Conservation (phyloP, 768 basidiomycete species). For the Agaricus bisporus region DNA sequence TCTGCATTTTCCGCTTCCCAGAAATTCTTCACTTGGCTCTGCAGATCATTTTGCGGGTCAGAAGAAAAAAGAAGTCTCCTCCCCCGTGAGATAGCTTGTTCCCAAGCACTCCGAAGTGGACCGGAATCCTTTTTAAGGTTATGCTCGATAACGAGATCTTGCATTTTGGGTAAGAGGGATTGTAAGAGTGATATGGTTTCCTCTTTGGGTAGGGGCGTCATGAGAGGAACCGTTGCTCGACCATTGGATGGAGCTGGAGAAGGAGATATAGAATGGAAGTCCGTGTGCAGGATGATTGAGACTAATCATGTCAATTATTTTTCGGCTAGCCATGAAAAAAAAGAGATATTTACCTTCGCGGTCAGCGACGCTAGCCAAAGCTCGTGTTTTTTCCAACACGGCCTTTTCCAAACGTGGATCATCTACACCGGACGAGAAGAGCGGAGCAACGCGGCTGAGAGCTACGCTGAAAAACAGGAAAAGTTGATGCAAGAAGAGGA, state of each 20-base stretch:
- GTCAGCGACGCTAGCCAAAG: slow-evolving; percentile 39
- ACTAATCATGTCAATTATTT: slow-evolving; percentile 24
- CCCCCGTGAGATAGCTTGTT: slow-evolving; percentile 27
- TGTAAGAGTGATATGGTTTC: slow-evolving; percentile 31
- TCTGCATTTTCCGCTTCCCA: slow-evolving; percentile 12
- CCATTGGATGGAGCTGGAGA: slow-evolving; percentile 16
- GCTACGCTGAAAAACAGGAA: slow-evolving; percentile 74
- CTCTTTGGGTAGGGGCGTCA: slow-evolving; percentile 25
- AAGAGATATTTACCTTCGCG: slow-evolving; percentile 38
- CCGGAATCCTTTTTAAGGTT: slow-evolving; percentile 52
- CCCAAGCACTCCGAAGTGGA: slow-evolving; percentile 52
- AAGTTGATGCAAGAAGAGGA: slow-evolving; percentile 69
- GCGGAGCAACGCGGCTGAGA: slow-evolving; percentile 63
- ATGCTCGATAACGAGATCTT: slow-evolving; percentile 58
- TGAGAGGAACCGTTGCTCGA: slow-evolving; percentile 30
- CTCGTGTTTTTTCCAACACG: slow-evolving; percentile 37
- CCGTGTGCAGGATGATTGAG: slow-evolving; percentile 44
- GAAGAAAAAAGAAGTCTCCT: slow-evolving; percentile 9
- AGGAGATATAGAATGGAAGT: slow-evolving; percentile 47
- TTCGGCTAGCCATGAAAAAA: neutral
- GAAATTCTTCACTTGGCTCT: slow-evolving; percentile 10
- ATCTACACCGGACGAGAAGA: slow-evolving; percentile 43
- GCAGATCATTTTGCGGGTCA: neutral
- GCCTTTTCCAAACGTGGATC: slow-evolving; percentile 30
- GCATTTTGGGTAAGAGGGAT: slow-evolving; percentile 49